phyloP scores from a whole-genome alignment of 371 early-diverging fungal genomes.

The Mortierella sp. region DNA sequence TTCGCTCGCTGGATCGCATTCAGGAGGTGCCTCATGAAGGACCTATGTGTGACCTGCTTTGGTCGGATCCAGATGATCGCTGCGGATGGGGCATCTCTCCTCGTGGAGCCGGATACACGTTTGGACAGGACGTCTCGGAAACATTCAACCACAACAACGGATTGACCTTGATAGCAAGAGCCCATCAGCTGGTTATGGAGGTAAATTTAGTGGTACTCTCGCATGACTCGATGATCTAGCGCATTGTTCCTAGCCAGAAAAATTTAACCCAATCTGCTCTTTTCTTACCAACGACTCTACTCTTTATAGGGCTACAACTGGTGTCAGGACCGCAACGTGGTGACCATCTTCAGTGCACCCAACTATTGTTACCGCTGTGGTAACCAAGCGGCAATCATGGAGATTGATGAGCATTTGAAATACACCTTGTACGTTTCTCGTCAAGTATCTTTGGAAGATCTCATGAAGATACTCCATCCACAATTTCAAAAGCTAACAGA shows the following conservation, averaged over 20 bases:
- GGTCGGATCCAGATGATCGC: constrained; percentile 94
- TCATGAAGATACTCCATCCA: neutral
- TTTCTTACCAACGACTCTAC: constrained; percentile 1
- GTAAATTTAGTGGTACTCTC: constrained; percentile 51
- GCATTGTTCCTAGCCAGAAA: neutral
- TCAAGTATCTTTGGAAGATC: neutral
- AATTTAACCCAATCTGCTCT: neutral
- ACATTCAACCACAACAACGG: constrained; percentile 97
- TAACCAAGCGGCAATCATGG: constrained; percentile 97
- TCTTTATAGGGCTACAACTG: constrained; percentile 85
- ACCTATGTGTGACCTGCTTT: constrained; percentile 94
- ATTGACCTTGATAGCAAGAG: constrained; percentile 94
- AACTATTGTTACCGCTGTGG: constrained; percentile 99
- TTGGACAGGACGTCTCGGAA: constrained; percentile 92
- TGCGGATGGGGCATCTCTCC: constrained; percentile 98
- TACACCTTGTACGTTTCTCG: constrained; percentile 85
- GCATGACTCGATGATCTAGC: constrained; percentile 5
- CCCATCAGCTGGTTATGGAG: constrained; percentile 99
- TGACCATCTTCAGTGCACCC: constrained; percentile 99
- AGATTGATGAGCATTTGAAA: constrained; percentile 94
- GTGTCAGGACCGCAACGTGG: constrained; percentile 96
- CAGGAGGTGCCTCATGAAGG: constrained; percentile 99
- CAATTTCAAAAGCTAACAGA: neutral
- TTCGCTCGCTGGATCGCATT: constrained; percentile 93
- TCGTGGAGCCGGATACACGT: constrained; percentile 98